These are phyloP conservation scores for Hypoxylon sp. DNA, from an alignment of 2,329 filamentous ascomycete species.

Conservation along the genomic window DNA sequence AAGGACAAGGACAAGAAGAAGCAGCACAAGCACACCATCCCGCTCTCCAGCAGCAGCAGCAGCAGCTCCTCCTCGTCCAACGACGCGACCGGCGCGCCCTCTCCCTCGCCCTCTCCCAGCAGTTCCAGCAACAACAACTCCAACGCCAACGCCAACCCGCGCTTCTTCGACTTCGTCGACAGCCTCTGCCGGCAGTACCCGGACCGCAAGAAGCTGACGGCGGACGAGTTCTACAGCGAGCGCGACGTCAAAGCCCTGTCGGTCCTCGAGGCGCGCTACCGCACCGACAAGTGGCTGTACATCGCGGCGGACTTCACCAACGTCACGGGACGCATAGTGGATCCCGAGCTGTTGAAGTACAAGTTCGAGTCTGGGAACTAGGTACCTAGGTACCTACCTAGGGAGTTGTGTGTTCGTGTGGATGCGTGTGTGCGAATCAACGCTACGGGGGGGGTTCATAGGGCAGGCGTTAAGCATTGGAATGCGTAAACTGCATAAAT, in stretches of 20 bases:
- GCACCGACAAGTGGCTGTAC: constrained; percentile 47
- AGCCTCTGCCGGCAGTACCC: background rate
- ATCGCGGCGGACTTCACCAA: constrained; percentile 52
- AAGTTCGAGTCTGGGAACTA: constrained; percentile 45
- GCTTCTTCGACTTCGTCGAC: background rate
- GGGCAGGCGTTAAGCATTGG: background rate
- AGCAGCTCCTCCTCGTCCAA: background rate
- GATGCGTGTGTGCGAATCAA: too few species aligned
- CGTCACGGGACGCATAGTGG: constrained; percentile 49
- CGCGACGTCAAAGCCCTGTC: constrained; percentile 49
- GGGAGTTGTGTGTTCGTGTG: too few species aligned
- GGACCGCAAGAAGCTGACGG: constrained; percentile 10
- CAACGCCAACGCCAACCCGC: background rate
- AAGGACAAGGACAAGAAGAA: background rate
- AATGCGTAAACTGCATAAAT: background rate
- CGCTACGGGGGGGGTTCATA: background rate
- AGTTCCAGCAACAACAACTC: background rate
- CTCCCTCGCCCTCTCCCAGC: background rate
- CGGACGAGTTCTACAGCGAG: constrained; percentile 47
- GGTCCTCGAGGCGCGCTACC: constrained; percentile 49
- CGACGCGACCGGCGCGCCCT: background rate
- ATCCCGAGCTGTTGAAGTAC: constrained; percentile 43
- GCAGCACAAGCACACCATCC: background rate
- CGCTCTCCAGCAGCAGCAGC: background rate
- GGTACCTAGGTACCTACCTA: too few species aligned